Evolutionary conservation across 495 filamentous ascomycete genomes (phyloP).

Genomic region (Cetradonia linearis): DNA sequence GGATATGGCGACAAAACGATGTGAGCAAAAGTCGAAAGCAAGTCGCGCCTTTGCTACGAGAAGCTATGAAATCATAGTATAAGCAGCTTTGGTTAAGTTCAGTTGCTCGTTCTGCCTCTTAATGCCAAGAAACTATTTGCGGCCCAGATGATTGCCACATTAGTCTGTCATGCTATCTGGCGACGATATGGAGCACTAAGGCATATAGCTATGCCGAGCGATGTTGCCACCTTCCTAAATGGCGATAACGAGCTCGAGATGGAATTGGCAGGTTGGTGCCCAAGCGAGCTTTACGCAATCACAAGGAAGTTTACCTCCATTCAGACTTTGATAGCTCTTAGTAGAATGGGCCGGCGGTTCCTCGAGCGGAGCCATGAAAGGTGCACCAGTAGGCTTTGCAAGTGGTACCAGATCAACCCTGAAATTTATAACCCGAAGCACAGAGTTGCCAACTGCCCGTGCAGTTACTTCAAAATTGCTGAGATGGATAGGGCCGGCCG

Average conservation of each 20-base stretch:
- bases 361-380: neutral
- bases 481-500: neutral
- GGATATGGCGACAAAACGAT: slow-evolving; percentile 59
- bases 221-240: neutral
- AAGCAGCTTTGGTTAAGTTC: neutral
- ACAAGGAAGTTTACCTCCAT: neutral
- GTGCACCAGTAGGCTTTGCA: neutral
- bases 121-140: no score
- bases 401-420: neutral
- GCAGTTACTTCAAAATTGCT: neutral
- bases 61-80: slow-evolving; percentile 35
- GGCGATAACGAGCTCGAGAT: neutral
- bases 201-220: no score
- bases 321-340: neutral
- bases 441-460: neutral
- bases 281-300: neutral
- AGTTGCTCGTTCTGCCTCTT: neutral
- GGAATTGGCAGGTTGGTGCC: neutral
- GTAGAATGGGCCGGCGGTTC: neutral
- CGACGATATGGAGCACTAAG: no score
- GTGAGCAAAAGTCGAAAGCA: slow-evolving; percentile 71
- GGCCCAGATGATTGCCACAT: no score
- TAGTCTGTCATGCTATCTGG: no score
- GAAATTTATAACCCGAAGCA: neutral
- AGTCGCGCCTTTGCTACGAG: slow-evolving; percentile 74